A percentile compares a stretch with the other conserved stretches of the same genome.
These are phyloP conservation scores for Skeletonema potamos DNA, from an alignment of 108 stramenopile species.

Conservation along the genomic window DNA sequence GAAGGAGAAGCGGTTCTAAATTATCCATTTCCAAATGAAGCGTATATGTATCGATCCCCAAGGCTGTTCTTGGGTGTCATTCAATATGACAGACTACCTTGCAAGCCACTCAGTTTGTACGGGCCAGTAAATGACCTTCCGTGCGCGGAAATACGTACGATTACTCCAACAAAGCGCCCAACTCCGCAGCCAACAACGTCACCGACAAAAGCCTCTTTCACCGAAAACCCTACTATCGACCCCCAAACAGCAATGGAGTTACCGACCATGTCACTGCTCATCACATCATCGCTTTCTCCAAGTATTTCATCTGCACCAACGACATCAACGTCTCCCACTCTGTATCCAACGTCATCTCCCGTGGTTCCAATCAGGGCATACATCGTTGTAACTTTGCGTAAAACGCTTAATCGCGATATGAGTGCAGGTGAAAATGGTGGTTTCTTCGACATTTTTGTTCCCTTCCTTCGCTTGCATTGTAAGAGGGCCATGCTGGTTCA, in stretches of 20 bases:
- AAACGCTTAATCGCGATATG: neutral
- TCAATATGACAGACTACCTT: slow-evolving; percentile 1
- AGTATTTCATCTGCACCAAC: neutral
- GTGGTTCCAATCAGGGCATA: neutral
- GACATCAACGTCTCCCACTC: neutral
- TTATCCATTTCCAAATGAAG: slow-evolving; percentile 4
- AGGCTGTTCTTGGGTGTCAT: neutral
- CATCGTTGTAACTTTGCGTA: neutral
- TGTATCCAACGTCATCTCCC: neutral
- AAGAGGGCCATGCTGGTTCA: neutral
- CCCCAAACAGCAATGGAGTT: neutral
- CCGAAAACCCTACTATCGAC: neutral
- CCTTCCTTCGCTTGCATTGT: neutral
- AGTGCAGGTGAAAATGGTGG: neutral
- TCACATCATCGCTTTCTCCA: neutral
- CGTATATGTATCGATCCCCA: neutral
- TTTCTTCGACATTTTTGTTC: neutral
- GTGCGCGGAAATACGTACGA: neutral
- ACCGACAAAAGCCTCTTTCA: neutral
- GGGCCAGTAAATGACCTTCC: neutral
- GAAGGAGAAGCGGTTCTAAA: slow-evolving; percentile 10
- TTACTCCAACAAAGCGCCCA: neutral
- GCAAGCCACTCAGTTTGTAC: neutral
- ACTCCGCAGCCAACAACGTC: neutral
- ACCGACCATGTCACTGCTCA: neutral